A percentile compares a stretch with the other conserved stretches of the same genome.
Conservation (phyloP, 805 yeast genomes). For the Henningerozyma blattae region DNA sequence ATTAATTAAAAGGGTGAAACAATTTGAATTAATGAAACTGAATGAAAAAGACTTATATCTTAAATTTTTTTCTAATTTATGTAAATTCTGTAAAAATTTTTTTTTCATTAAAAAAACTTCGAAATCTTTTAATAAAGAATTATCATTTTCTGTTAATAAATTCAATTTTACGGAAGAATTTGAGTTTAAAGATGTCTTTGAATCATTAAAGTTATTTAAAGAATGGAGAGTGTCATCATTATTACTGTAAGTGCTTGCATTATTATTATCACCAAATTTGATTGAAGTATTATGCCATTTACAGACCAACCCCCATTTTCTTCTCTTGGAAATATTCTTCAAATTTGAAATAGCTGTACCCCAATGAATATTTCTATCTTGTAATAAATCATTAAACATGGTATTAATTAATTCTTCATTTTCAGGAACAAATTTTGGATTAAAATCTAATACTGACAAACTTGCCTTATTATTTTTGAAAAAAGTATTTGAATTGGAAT, state of each 20-base stretch:
- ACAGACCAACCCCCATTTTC: slow-evolving; percentile 23
- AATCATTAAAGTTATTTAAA: too few species aligned
- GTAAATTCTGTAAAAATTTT: slow-evolving; percentile 8
- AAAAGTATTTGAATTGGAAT: too few species aligned
- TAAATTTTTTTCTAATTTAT: slow-evolving; percentile 17
- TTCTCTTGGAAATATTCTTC: slow-evolving; percentile 10
- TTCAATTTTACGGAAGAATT: too few species aligned
- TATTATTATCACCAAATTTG: too few species aligned
- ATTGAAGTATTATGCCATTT: slow-evolving; percentile 6
- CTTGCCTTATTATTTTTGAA: not conserved
- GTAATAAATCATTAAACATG: slow-evolving; percentile 12
- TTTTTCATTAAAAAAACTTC: too few species aligned
- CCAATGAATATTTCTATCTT: slow-evolving; percentile 18
- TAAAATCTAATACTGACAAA: slow-evolving; percentile 1
- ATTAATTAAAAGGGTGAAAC: slow-evolving; percentile 7
- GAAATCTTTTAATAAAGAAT: too few species aligned
- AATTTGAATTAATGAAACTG: slow-evolving; percentile 9
- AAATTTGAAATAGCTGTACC: slow-evolving; percentile 14
- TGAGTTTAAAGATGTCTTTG: too few species aligned
- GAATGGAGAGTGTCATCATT: too few species aligned
- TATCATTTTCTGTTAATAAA: too few species aligned
- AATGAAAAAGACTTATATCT: slow-evolving; percentile 12
- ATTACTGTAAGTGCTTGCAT: too few species aligned
- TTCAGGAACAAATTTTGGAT: slow-evolving; percentile 10
- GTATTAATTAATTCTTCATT: slow-evolving; percentile 10